These are phyloP conservation scores for Neurospora sp. DNA, from an alignment of 2,329 filamentous ascomycete species.

Conservation along the genomic window DNA sequence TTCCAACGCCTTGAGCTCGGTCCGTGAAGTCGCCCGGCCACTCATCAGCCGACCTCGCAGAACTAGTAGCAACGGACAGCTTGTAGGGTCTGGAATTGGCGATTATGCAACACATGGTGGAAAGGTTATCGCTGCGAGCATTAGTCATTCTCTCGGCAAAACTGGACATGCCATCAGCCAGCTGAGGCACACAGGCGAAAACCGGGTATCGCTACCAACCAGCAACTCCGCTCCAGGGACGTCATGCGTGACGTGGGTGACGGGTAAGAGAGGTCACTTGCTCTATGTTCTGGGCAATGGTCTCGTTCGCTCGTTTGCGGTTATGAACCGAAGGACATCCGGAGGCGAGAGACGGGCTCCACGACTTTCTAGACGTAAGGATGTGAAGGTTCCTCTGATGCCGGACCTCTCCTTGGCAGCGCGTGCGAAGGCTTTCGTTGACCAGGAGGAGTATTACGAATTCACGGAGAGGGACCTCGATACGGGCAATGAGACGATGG, in stretches of 20 bases:
- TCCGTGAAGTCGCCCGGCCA: conserved; percentile 57
- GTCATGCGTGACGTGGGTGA: conserved; percentile 56
- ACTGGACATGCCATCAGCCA: conserved; percentile 61
- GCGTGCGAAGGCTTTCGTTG: conserved; percentile 44
- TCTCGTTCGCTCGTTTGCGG: conserved; percentile 54
- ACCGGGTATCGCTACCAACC: conserved; percentile 58
- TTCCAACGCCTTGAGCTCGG: conserved; percentile 59
- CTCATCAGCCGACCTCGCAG: conserved; percentile 46
- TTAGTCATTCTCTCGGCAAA: conserved; percentile 64
- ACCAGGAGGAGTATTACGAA: conserved; percentile 46
- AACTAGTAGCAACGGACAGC: conserved; percentile 33
- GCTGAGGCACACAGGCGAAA: conserved; percentile 65
- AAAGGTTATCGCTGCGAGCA: conserved; percentile 61
- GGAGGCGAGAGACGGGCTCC: conserved; percentile 41
- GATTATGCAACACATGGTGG: conserved; percentile 59
- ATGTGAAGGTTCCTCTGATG: conserved; percentile 55
- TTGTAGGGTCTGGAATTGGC: conserved; percentile 36
- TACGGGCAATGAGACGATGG: conserved; percentile 43
- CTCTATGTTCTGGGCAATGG: conserved; percentile 58
- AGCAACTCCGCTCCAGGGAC: conserved; percentile 42
- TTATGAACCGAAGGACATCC: conserved; percentile 44
- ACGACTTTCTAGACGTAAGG: conserved; percentile 49
- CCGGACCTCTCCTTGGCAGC: conserved; percentile 50
- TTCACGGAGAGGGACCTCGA: conserved; percentile 43
- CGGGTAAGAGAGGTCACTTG: conserved; percentile 48